phyloP scores from a whole-genome alignment of 148 eudicot genomes.

The Chenopodium quinoa region DNA sequence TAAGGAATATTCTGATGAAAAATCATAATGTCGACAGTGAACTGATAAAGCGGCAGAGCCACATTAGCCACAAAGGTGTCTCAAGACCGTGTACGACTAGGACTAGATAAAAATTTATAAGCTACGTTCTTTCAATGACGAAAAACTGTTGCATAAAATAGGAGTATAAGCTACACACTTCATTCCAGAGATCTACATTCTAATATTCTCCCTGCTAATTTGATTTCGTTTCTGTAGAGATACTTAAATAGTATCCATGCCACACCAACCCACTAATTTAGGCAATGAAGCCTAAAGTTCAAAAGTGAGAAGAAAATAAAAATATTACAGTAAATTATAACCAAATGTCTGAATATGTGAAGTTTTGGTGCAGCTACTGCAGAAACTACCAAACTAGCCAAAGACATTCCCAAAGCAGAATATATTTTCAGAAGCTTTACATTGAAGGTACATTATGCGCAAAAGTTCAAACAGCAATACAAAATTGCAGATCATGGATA shows the following conservation, averaged over 20 bases:
- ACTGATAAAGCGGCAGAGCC: not conserved
- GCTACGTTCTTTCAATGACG: not conserved
- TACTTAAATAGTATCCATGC: not conserved
- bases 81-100: not conserved
- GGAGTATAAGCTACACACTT: not conserved
- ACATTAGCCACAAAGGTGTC: not conserved
- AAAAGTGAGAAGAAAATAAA: not conserved
- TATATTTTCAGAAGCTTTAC: no score
- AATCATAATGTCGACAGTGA: not conserved
- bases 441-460: not conserved
- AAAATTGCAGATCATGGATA: not conserved
- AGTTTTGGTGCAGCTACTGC: not conserved
- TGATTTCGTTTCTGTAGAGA: not conserved
- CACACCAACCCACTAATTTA: not conserved
- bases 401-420: no score
- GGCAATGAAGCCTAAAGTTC: not conserved
- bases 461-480: not conserved
- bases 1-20: slow-evolving; percentile 4
- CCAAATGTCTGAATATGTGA: not conserved
- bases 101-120: not conserved
- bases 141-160: not conserved
- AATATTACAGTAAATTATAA: not conserved
- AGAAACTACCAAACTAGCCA: no score
- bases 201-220: not conserved
- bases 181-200: not conserved